Conservation (phyloP, 768 basidiomycete species). For the Rubroboletus satanas region DNA sequence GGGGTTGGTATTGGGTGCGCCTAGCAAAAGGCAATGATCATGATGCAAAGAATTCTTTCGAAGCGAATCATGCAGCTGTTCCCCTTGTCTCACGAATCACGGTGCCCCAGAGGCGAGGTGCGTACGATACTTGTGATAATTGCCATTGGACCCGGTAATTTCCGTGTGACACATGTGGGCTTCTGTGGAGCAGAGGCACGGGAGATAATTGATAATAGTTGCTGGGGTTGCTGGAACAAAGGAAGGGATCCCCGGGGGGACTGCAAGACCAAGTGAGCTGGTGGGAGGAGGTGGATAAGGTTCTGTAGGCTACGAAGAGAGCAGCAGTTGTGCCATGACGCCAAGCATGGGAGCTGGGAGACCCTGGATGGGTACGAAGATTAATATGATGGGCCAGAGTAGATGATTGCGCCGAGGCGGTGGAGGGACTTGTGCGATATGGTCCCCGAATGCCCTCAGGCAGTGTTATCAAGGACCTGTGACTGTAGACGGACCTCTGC, state of each 20-base stretch:
- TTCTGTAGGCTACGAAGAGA: constrained; percentile 77
- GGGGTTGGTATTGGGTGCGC: constrained; percentile 26
- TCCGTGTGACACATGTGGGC: constrained; percentile 10
- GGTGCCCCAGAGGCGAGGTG: constrained; percentile 74
- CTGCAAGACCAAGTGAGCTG: constrained; percentile 54
- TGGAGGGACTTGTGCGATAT: constrained; percentile 42
- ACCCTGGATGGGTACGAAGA: constrained; percentile 45
- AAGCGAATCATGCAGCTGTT: constrained; percentile 80
- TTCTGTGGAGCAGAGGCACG: constrained; percentile 6
- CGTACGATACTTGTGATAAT: constrained; percentile 46
- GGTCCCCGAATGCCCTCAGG: constrained; percentile 56
- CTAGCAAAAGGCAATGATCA: constrained; percentile 55
- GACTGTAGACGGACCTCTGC: constrained; percentile 89
- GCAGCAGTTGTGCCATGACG: constrained; percentile 86
- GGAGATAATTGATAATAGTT: not conserved
- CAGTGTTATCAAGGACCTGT: constrained; percentile 69
- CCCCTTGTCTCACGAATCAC: constrained; percentile 87
- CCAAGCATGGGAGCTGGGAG: constrained; percentile 83
- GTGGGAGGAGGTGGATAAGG: constrained; percentile 36
- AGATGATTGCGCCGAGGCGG: not conserved
- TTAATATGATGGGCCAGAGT: not conserved
- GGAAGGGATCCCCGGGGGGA: constrained; percentile 14
- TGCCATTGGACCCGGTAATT: constrained; percentile 48
- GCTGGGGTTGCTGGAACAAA: constrained; percentile 7
- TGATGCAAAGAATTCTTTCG: constrained; percentile 77